Evolutionary conservation across 495 filamentous ascomycete genomes (phyloP).

Genomic region (Podospora appendiculata): DNA sequence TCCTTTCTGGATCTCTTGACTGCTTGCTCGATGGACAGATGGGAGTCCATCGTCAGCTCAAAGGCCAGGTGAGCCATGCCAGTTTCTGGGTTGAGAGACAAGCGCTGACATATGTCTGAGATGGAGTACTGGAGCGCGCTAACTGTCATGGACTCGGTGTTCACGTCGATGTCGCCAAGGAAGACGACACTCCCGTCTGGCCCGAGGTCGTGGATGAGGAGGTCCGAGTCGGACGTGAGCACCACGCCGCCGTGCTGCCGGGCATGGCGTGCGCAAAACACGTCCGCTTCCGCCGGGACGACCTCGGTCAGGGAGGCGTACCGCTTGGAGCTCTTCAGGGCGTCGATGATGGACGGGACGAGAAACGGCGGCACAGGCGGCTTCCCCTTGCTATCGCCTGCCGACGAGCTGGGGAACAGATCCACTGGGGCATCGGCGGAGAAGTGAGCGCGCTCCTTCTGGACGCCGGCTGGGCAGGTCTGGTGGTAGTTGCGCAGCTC

Average conservation of each 20-base stretch:
- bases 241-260: slow-evolving; percentile 42
- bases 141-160: slow-evolving; percentile 10
- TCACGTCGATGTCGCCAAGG: slow-evolving; percentile 41
- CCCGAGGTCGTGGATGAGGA: slow-evolving; percentile 62
- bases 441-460: slow-evolving; percentile 1
- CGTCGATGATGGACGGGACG: slow-evolving; percentile 60
- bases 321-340: slow-evolving; percentile 30
- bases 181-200: slow-evolving; percentile 48
- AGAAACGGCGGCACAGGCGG: slow-evolving; percentile 57
- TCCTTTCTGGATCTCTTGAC: slow-evolving; percentile 15
- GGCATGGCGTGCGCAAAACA: slow-evolving; percentile 54
- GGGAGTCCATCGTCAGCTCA: slow-evolving; percentile 26
- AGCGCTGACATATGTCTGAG: slow-evolving; percentile 23
- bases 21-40: slow-evolving; percentile 23
- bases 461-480: slow-evolving; percentile 7
- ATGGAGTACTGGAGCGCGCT: slow-evolving; percentile 32
- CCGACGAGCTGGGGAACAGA: slow-evolving; percentile 10
- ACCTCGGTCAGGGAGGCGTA: slow-evolving; percentile 47
- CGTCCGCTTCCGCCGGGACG: slow-evolving; percentile 65
- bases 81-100: slow-evolving; percentile 19
- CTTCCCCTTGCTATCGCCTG: slow-evolving; percentile 11
- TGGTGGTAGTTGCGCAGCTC: slow-evolving; percentile 17
- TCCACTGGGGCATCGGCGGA: not conserved
- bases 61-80: slow-evolving; percentile 29
- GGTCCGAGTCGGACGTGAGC: slow-evolving; percentile 66